phyloP scores from a whole-genome alignment of 1,284 basidiomycete genomes.

The Tilletia caries region DNA sequence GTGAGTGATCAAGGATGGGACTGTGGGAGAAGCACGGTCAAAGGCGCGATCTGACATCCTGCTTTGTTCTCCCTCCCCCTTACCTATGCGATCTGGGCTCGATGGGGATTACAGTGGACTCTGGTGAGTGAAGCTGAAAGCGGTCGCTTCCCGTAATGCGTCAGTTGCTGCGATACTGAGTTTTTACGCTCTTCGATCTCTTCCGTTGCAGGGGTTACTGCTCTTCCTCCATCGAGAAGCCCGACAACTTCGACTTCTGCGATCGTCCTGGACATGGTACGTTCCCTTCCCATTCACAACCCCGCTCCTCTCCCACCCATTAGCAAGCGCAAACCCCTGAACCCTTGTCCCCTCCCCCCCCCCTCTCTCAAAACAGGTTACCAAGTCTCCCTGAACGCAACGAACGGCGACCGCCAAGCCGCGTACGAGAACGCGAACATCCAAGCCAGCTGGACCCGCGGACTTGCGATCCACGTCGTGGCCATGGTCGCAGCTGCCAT shows the following conservation, averaged over 20 bases:
- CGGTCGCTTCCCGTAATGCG: not conserved
- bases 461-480: slow-evolving; percentile 31
- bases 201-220: slow-evolving; percentile 28
- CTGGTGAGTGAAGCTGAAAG: not conserved
- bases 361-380: slow-evolving; percentile 18
- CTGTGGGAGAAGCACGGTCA: too few species aligned
- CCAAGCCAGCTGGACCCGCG: slow-evolving; percentile 26
- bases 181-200: too few species aligned
- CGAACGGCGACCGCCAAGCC: slow-evolving; percentile 17
- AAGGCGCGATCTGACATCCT: too few species aligned
- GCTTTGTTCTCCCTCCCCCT: too few species aligned
- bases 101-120: not conserved
- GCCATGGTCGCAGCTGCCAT: slow-evolving; percentile 25
- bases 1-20: too few species aligned
- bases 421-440: slow-evolving; percentile 20
- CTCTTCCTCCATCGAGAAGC: slow-evolving; percentile 18
- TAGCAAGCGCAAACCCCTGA: not conserved
- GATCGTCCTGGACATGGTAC: slow-evolving; percentile 20
- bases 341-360: not conserved
- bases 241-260: slow-evolving; percentile 24
- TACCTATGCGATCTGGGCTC: too few species aligned
- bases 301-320: not conserved
- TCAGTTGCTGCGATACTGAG: not conserved
- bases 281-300: not conserved
- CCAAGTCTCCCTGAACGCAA: slow-evolving; percentile 21